Base-by-base conservation (phyloP, 2,329 filamentous ascomycete genomes). In the Alternaria triticimaculans region DNA sequence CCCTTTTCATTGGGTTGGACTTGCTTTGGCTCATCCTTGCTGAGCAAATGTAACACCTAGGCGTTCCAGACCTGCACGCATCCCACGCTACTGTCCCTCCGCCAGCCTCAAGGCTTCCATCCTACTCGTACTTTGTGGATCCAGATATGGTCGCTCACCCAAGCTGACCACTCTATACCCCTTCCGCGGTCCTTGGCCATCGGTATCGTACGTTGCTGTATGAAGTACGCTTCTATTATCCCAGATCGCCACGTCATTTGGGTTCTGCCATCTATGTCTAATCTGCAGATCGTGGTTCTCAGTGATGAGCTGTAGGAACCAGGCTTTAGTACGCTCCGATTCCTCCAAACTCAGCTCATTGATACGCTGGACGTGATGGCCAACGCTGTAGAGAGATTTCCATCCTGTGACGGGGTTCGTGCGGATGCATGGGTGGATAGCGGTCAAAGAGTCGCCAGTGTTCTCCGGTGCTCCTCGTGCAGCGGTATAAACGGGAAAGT, bases 161-260 rank as follows among this genome's bases (percentile, higher is more conserved):
- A 89, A 80, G 1, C 86, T 84, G 0, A 88, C 86, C 1, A 84
- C 86, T 3, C 87, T 78, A 67, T 88, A 84, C 5, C 87, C 87
- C 15, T 83, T 82, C n/a, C 87, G 79, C 25, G 84, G 81, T 0
- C 86, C 87, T 26, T 84, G 81, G 12, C 81, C 82, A 20, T 83
- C 82, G 49, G 89, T 90, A 68, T 91, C 89, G 66, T 86, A 89
- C 0, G 87, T 90, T 0, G 87, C 88, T 30, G 84, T 85, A 66
- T 89, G 87, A 68, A 86, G 88, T 0, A 82, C 83, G 58, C 84
- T 85, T 9, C 87, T 79, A 66, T 91, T 91, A 71, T 91, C 89
- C 89, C 89, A 91, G 62, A 91, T 88, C 1, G 87, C 85, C 77
- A 72, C 41, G 53, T 74, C 71, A 23, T 86, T 84, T 63, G 75